Evolutionary conservation across 495 filamentous ascomycete genomes (phyloP), one percentile per base, ranked within the genome.

Genomic region (Aspergillus wentii): DNA sequence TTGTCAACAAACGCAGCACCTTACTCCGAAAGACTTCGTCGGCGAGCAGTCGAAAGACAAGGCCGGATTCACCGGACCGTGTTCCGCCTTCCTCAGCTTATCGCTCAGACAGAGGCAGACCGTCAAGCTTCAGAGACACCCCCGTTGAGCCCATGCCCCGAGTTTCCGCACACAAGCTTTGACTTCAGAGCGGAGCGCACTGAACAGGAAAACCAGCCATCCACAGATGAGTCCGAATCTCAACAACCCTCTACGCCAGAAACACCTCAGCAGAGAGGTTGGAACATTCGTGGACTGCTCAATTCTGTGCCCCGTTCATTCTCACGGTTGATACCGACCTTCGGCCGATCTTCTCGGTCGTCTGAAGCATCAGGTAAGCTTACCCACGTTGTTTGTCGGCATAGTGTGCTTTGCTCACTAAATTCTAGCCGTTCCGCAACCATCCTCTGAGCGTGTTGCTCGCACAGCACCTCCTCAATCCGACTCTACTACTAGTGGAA

Each of bases 81-180:
- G 9, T 62, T 55, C n/a, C 61, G 62, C n/a, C 28, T 66, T n/a
- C 55, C 60, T 2, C 37, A 62, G n/a, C 43, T 57, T 6, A 28
- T 66, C 17, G 48, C 52, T 11, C 57, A 65, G 46, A 41, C 38
- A 9, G 52, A 52, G 10, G 39, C 48, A 8, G 50, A 56, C 32
- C 48, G 54, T 9, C 48, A 9, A 14, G 41, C 45, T 4, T 36
- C 42, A 2, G 43, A 40, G 30, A n/a, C 35, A 6, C 16, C 35
- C 14, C 19, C 35, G 21, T 16, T 27, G 9, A 33, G 20, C 26
- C 28, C 38, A 4, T 28, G 35, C 22, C 35, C 35, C 20, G 26
- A 38, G 10, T 40, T 28, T 6, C 34, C 49, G 8, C 30, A 49
- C 19, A 30, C 33, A 6, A 35, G 15, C n/a, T 35, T 40, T 23